These are phyloP conservation scores for Cryptosporidium muris DNA, from an alignment of 169 alveolate genomes.

Conservation along the genomic window DNA sequence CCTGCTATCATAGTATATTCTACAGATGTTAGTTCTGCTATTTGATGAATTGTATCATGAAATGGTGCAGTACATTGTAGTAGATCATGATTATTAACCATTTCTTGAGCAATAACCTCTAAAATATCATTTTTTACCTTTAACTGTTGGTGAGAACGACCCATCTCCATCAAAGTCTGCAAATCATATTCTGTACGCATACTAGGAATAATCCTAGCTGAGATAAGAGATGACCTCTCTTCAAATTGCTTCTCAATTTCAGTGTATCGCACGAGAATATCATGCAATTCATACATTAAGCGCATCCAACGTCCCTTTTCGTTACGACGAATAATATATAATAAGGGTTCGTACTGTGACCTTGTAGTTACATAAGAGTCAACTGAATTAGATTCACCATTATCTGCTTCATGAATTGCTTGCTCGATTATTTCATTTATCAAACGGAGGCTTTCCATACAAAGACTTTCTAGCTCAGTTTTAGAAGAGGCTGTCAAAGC, in stretches of 20 bases:
- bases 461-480: constrained; percentile 17
- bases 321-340: constrained; percentile 41
- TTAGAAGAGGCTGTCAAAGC: constrained; percentile 16
- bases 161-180: constrained; percentile 34
- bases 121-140: constrained; percentile 42
- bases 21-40: constrained; percentile 46
- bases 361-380: constrained; percentile 41
- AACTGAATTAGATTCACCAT: not conserved
- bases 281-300: constrained; percentile 47
- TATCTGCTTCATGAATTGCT: constrained; percentile 18
- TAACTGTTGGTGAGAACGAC: constrained; percentile 58
- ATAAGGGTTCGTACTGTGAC: constrained; percentile 31
- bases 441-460: constrained; percentile 17
- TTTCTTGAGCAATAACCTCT: constrained; percentile 54
- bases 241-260: constrained; percentile 52
- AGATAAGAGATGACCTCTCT: constrained; percentile 42
- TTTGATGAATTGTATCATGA: constrained; percentile 42
- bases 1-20: constrained; percentile 57
- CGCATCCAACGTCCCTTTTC: constrained; percentile 67
- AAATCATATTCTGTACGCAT: constrained; percentile 31
- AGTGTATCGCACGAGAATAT: constrained; percentile 15
- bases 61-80: constrained; percentile 58
- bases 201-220: constrained; percentile 56
- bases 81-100: constrained; percentile 44
- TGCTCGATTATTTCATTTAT: constrained; percentile 32